phyloP scores from a whole-genome alignment of 805 yeast species.

The Lachancea mirantina region DNA sequence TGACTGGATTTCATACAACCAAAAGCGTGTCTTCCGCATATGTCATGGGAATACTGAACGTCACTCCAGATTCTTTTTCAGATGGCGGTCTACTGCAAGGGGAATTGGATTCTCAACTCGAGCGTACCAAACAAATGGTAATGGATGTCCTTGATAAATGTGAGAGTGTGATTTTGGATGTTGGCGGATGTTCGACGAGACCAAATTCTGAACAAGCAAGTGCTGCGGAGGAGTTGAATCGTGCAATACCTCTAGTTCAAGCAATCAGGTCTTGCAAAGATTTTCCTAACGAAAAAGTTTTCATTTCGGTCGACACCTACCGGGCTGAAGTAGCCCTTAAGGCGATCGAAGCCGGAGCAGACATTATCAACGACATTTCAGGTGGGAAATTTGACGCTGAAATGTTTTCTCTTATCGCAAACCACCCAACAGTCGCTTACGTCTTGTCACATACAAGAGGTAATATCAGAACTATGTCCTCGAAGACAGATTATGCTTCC shows the following conservation, averaged over 20 bases:
- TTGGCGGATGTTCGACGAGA: constrained; percentile 92
- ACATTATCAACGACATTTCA: constrained; percentile 85
- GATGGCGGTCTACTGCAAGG: constrained; percentile 58
- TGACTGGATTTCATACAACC: constrained; percentile 33
- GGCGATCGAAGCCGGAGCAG: constrained; percentile 71
- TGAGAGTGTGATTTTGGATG: constrained; percentile 53
- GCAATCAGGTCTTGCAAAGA: constrained; percentile 45
- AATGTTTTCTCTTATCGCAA: constrained; percentile 65
- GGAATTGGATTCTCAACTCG: constrained; percentile 36
- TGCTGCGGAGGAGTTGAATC: constrained; percentile 54
- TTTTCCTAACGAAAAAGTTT: constrained; percentile 33
- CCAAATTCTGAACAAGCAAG: constrained; percentile 68
- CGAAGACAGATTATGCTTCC: constrained; percentile 46
- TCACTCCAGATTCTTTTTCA: constrained; percentile 92
- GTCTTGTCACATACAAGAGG: constrained; percentile 84
- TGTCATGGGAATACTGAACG: constrained; percentile 82
- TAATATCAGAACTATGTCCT: constrained; percentile 62
- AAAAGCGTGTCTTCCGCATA: constrained; percentile 37
- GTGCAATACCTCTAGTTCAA: constrained; percentile 66
- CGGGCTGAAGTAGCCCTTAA: constrained; percentile 65
- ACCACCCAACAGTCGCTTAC: constrained; percentile 60
- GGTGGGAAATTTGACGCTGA: constrained; percentile 65
- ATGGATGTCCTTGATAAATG: constrained; percentile 47
- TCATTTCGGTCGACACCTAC: constrained; percentile 85
- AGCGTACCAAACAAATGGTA: constrained; percentile 43